These are phyloP conservation scores for Phyllosticta citrichinensis DNA, from an alignment of 2,329 filamentous ascomycete species.

Conservation along the genomic window DNA sequence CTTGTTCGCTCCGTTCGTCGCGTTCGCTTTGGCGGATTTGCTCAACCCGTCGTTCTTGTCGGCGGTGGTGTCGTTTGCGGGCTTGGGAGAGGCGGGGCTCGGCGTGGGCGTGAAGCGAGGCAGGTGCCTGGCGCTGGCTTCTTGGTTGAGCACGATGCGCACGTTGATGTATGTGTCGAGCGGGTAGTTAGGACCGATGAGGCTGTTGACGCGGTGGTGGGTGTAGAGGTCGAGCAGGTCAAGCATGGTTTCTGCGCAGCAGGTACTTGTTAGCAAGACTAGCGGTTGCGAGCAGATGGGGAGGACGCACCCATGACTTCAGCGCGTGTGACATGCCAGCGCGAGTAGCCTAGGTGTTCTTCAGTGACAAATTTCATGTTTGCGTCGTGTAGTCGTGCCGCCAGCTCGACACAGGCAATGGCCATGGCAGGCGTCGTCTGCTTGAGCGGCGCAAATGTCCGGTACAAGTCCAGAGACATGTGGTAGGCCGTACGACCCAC, in stretches of 20 bases:
- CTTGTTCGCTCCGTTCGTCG: slow-evolving; percentile 9
- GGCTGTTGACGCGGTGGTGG: slow-evolving; percentile 65
- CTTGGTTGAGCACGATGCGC: slow-evolving; percentile 77
- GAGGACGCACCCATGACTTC: slow-evolving; percentile 33
- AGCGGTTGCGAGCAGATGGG: background rate
- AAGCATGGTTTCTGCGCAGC: slow-evolving; percentile 61
- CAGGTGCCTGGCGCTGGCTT: slow-evolving; percentile 50
- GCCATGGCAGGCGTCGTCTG: slow-evolving; percentile 80
- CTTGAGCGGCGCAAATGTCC: slow-evolving; percentile 87
- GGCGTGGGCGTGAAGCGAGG: slow-evolving; percentile 33
- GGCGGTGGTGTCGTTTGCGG: slow-evolving; percentile 1
- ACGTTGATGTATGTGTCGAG: slow-evolving; percentile 74
- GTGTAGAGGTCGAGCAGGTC: slow-evolving; percentile 90
- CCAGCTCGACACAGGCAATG: slow-evolving; percentile 70
- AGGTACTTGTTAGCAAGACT: background rate
- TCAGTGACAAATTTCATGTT: slow-evolving; percentile 40
- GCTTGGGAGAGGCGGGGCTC: slow-evolving; percentile 35
- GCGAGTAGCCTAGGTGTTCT: slow-evolving; percentile 37
- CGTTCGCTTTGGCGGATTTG: slow-evolving; percentile 23
- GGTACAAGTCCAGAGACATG: slow-evolving; percentile 81
- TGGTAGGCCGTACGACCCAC: slow-evolving; percentile 64
- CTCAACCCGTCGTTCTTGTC: slow-evolving; percentile 13
- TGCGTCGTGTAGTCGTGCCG: slow-evolving; percentile 55
- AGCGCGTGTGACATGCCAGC: slow-evolving; percentile 34
- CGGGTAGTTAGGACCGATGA: slow-evolving; percentile 61